Base-by-base conservation (phyloP, 225 moss, liverwort and hornwort species). In the Straminergon stramineum region DNA sequence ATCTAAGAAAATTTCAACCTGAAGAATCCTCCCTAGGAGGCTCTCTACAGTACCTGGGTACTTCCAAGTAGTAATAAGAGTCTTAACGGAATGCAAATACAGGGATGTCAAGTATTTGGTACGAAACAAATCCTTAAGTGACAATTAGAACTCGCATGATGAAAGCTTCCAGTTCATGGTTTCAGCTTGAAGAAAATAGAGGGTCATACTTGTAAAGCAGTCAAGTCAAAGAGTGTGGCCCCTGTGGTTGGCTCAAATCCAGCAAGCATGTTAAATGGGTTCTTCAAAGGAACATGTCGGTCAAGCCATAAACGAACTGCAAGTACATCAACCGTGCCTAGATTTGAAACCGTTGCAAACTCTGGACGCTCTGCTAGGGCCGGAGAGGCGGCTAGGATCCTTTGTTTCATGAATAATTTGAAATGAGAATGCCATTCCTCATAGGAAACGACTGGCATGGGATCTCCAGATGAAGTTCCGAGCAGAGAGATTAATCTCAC, bases 181-280 rank as follows among this genome's bases (percentile, higher is more conserved):
- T 75, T 63, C 48, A 85, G 57, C 84, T 80, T 31, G 4, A 80
- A 60, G 56, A 71, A 45, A 56, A 79, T 19, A 65, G 34, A 63
- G 55, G 69, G 18, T 56, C 66, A 57, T 91, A 95, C 95, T 87
- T 95, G 95, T 57, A 94, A 86, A 73, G 90, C 87, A 89, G 92
- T 92, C 80, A 95, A 91, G 86, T 95, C 88, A 84, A 95, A 95
- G 78, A 94, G 91, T 15, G 94, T 95, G 81, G 93, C 95, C 48
- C 95, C 95, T 32, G 95, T 94, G 83, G 91, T 93, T 75, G 95
- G 92, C 90, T 95, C 95, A 86, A 95, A 93, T 39, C 95, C 95
- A 85, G 95, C 94, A 81, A 95, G 93, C 81, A 95, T 94, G 52
- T 95, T 95, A 9, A 94, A 94, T 32, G 95, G 93, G 77, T 95